Evolutionary conservation across 371 early-diverging fungal species (phyloP).

Genomic region (Paraphysoderma sedebokerense): DNA sequence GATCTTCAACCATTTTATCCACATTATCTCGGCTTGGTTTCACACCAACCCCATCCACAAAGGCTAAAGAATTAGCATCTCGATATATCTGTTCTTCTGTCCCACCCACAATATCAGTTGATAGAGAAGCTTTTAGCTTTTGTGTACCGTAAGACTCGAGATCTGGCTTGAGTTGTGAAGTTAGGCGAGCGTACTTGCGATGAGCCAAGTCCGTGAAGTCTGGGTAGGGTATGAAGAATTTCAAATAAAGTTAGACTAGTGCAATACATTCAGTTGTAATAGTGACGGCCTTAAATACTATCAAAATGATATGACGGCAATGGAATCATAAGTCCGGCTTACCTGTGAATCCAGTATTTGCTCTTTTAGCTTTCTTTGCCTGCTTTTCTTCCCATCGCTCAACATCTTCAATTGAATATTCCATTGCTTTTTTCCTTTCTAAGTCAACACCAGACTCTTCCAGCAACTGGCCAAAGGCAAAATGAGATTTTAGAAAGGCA

Average conservation of each 20-base stretch:
- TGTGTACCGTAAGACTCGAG: slow-evolving; percentile 48
- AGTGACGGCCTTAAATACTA: not conserved
- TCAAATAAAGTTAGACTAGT: not conserved
- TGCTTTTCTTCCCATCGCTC: slow-evolving; percentile 72
- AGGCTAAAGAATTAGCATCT: slow-evolving; percentile 48
- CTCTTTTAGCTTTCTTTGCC: slow-evolving; percentile 37
- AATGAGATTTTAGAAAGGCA: slow-evolving; percentile 1
- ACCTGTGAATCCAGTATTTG: slow-evolving; percentile 71
- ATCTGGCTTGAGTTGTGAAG: slow-evolving; percentile 67
- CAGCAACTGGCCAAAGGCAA: slow-evolving; percentile 13
- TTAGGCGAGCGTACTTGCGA: slow-evolving; percentile 64
- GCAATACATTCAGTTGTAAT: no score
- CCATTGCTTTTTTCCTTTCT: slow-evolving; percentile 60
- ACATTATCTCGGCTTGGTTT: slow-evolving; percentile 46
- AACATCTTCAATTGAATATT: slow-evolving; percentile 70
- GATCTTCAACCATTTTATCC: slow-evolving; percentile 48
- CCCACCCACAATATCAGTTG: slow-evolving; percentile 1
- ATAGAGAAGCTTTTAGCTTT: slow-evolving; percentile 19
- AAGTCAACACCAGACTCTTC: slow-evolving; percentile 50
- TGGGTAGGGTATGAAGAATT: slow-evolving; percentile 6
- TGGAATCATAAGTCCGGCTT: slow-evolving; percentile 1
- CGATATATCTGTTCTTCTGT: slow-evolving; percentile 23
- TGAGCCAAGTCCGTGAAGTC: slow-evolving; percentile 72
- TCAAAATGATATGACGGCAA: not conserved
- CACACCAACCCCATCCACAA: slow-evolving; percentile 32